Base-by-base conservation (phyloP, 148 eudicot species). In the Nepenthes gracilis region DNA sequence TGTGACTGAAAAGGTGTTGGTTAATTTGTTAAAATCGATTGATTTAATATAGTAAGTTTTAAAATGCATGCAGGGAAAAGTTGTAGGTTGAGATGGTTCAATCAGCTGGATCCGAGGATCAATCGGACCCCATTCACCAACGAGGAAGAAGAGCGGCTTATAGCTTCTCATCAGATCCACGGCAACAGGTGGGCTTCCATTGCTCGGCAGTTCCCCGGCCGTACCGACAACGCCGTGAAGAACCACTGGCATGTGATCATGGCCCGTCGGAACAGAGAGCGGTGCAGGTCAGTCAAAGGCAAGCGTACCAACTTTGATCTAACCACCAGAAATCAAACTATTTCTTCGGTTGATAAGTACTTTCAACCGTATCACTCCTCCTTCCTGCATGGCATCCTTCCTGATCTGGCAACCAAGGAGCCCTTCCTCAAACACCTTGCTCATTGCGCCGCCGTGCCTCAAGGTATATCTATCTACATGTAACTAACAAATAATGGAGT, bases 221-320 rank as follows among this genome's bases (percentile, higher is more conserved):
- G 89, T 1, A 84, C 89, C 0, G 89, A 84, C 60, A 84, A 84
- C 47, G 89, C 89, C 0, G 83, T 84, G 6, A 84, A 84, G 74
- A 84, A 84, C 36, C 89, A 84, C 55, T 84, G 83, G 83, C 89
- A 84, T 47, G 89, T 84, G 3, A 81, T 84, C 61, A 84, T 81
- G 89, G 85, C 89, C 0, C 53, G 89, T 53, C 75, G 72, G 65
- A 72, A 71, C 53, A 56, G 85, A 36, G 89, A 84, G 54, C 64
- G 76, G 12, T 80, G 85, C 7, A 77, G 73, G 70, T 1, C 53
- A 40, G 45, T 40, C 4, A 40, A 40, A 40, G 45, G 13, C 53
- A 49, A 49, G 53, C 53, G 53, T 2, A 49, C 2, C n/a, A 49
- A n/a, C 53, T n/a, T 11, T 11, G 10, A 10, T 10, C 53, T 1